Evolutionary conservation across 2,329 filamentous ascomycete genomes (phyloP).

Genomic region (Hypoxylon sp.): DNA sequence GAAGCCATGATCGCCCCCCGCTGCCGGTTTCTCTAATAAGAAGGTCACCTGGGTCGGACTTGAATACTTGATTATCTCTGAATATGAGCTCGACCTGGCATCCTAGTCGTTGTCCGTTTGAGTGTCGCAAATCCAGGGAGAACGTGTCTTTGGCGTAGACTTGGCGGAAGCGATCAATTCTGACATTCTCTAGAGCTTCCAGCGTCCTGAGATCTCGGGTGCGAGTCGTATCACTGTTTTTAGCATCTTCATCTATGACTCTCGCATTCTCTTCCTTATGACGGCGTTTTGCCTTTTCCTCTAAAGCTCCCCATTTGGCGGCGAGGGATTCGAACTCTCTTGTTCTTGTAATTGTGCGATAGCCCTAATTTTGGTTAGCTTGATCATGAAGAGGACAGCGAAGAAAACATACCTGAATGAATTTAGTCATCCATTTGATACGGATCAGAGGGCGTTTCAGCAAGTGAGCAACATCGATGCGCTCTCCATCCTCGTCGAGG

Average conservation of each 20-base stretch:
- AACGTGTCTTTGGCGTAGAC: constrained; percentile 93
- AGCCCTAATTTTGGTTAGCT: constrained; percentile 60
- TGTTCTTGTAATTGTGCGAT: constrained; percentile 62
- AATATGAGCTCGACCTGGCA: constrained; percentile 89
- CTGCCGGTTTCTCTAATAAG: constrained; percentile 90
- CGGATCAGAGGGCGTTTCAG: constrained; percentile 88
- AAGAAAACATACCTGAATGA: constrained; percentile 69
- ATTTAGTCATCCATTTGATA: constrained; percentile 86
- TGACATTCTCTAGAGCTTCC: constrained; percentile 72
- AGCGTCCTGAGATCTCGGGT: constrained; percentile 82
- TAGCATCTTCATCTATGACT: constrained; percentile 86
- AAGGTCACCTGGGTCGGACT: constrained; percentile 79
- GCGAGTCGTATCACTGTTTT: constrained; percentile 80
- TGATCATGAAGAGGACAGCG: constrained; percentile 10
- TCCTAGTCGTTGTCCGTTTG: constrained; percentile 86
- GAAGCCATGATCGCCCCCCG: constrained; percentile 76
- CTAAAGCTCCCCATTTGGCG: constrained; percentile 73
- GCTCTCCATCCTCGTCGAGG: constrained; percentile 79
- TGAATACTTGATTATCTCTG: constrained; percentile 77
- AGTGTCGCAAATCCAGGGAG: constrained; percentile 83
- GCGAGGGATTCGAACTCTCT: constrained; percentile 66
- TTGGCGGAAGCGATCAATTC: constrained; percentile 78
- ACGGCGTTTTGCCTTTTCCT: constrained; percentile 78
- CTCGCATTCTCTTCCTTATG: constrained; percentile 77
- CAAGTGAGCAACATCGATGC: constrained; percentile 92